Evolutionary conservation across 2,329 filamentous ascomycete genomes (phyloP), one percentile per base, ranked within the genome.

Genomic region (Exophiala aquamarina): DNA sequence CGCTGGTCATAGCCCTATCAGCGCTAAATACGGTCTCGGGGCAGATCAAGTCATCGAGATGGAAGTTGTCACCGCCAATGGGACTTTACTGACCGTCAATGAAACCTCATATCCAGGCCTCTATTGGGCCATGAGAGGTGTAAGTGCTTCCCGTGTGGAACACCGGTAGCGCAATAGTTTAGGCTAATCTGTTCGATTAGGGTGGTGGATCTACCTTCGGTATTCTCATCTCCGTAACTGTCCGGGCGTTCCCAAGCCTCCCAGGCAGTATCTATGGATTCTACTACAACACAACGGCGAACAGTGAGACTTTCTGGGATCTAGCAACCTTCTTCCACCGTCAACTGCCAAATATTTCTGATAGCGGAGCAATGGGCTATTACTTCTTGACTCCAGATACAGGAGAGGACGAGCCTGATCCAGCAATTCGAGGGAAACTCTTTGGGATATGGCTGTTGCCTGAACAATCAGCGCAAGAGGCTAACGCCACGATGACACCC

Each of bases 1-100:
- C 10, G 79, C 76, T 34, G 79, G 79, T 0, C 77, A 82, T 60
- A 75, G 72, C 9, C 77, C 77, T 2, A 57, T 83, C 43, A 72
- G 72, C 9, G 68, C 69, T 43, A 59, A 73, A 29, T 75, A 75
- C 52, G 70, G 79, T 51, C 70, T 79, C 60, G 76, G 66, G 45
- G 67, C 72, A 5, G 76, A 79, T 57, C 70, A 77, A 58, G 66
- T 76, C 6, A 63, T 79, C 13, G 64, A 69, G 21, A 64, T 75
- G 49, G 67, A 79, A 44, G 66, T 78, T 11, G 70, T 79, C 6
- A 71, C 70, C 4, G 67, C 73, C 9, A 67, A 70, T 48, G 76
- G 76, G 11, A 54, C 62, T 3, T 66, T 72, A 17, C 60, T 76
- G 3, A 70, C 72, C 32, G 72, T 67, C 19, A 71, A 65, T n/a